A percentile compares a stretch with the other conserved stretches of the same genome.
Evolutionary conservation across 2,329 filamentous ascomycete genomes (phyloP).

Genomic region (Colletotrichum aenigma): DNA sequence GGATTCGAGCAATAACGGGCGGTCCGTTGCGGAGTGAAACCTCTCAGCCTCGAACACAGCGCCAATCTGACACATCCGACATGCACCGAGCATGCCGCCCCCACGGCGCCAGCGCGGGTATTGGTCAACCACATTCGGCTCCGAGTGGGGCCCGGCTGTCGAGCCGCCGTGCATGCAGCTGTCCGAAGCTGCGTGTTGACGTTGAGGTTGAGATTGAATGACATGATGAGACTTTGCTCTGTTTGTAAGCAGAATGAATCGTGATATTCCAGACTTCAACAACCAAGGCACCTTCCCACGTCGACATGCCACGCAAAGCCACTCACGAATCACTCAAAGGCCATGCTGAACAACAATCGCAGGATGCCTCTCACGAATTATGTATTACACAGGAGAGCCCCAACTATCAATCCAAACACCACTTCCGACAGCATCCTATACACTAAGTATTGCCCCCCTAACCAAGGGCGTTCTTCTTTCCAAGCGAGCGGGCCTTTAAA

Average conservation of each 20-base stretch:
- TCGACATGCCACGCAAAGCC: background rate
- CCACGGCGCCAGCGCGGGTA: background rate
- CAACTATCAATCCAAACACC: background rate
- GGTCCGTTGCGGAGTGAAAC: slow-evolving; percentile 2
- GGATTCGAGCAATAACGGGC: background rate
- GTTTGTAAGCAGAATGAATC: background rate
- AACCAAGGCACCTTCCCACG: background rate
- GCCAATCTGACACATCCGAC: slow-evolving; percentile 1
- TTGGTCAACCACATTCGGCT: background rate
- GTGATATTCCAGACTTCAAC: background rate
- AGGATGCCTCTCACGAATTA: background rate
- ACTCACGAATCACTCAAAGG: background rate
- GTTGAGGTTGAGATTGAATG: background rate
- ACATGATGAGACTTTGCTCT: background rate
- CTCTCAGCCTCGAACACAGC: background rate
- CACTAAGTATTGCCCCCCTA: background rate
- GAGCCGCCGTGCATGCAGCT: background rate
- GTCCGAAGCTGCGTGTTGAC: background rate
- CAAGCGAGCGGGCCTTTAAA: background rate
- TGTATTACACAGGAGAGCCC: slow-evolving; percentile 13
- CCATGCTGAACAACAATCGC: background rate
- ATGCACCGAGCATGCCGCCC: slow-evolving; percentile 1
- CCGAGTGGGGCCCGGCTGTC: background rate
- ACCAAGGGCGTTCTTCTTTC: background rate
- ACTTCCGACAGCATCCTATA: background rate